phyloP scores from a whole-genome alignment of 441 rosid genomes.

The Iberis amara region DNA sequence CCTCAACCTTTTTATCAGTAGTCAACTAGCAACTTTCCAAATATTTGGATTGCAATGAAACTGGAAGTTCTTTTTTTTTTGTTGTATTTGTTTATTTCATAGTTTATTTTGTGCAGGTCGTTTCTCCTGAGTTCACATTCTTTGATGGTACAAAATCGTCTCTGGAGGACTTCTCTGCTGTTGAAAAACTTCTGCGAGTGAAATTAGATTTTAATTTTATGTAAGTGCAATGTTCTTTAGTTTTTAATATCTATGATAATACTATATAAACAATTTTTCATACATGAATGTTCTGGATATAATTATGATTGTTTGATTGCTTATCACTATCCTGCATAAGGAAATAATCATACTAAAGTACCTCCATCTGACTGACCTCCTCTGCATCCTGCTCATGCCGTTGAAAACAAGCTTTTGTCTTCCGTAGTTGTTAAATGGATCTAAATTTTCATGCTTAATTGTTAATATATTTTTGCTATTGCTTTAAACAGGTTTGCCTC shows the following conservation, averaged over 20 bases:
- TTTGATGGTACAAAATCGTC: constrained; percentile 93
- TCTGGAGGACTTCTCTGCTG: constrained; percentile 68
- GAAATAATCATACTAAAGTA: constrained; percentile 11
- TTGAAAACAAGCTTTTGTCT: constrained; percentile 9
- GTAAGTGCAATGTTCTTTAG: constrained; percentile 44
- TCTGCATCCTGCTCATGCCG: constrained; percentile 14
- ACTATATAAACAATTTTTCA: constrained; percentile 15
- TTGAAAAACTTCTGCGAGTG: constrained; percentile 93
- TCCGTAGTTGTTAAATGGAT: constrained; percentile 4
- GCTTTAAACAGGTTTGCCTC: constrained; percentile 79
- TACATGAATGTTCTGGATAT: constrained; percentile 11
- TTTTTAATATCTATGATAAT: constrained; percentile 6
- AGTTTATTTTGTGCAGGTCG: constrained; percentile 51
- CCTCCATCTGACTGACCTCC: constrained; percentile 10
- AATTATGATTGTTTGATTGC: constrained; percentile 19
- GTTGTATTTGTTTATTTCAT: constrained; percentile 23
- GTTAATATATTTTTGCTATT: constrained; percentile 26
- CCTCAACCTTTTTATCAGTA: constrained; percentile 9
- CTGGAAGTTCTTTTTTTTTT: constrained; percentile 3
- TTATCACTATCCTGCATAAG: constrained; percentile 8
- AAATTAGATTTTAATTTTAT: constrained; percentile 96
- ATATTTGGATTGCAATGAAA: constrained; percentile 1
- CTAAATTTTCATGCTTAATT: constrained; percentile 9
- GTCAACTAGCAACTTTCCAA: constrained; percentile 9
- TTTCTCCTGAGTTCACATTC: constrained; percentile 95